phyloP scores from a whole-genome alignment of 805 yeast species.

The Schwanniomyces yamadae region DNA sequence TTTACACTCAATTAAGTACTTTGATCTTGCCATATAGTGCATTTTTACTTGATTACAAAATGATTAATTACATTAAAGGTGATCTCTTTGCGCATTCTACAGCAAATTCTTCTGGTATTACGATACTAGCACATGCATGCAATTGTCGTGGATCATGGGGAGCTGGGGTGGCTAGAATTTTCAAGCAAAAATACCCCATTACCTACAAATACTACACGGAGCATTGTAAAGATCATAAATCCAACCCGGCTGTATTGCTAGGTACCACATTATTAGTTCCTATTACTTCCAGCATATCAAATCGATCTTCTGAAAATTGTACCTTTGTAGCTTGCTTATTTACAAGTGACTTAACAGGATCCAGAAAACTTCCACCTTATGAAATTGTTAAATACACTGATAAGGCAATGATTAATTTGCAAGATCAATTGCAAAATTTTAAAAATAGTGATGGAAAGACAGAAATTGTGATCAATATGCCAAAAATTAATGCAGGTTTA shows the following conservation, averaged over 20 bases:
- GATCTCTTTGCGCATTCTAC: constrained; percentile 48
- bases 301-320: constrained; percentile 24
- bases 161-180: constrained; percentile 71
- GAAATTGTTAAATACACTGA: constrained; percentile 54
- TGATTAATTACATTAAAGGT: constrained; percentile 53
- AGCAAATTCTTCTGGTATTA: constrained; percentile 20
- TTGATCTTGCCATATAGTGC: no score
- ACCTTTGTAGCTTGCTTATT: constrained; percentile 65
- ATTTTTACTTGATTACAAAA: no score
- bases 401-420: constrained; percentile 48
- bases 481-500: constrained; percentile 77
- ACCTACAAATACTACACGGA: constrained; percentile 51
- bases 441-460: constrained; percentile 10
- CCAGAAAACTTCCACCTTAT: constrained; percentile 36
- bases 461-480: constrained; percentile 58
- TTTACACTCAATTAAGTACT: no score
- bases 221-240: constrained; percentile 34
- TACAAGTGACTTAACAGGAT: constrained; percentile 57
- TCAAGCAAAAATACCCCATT: constrained; percentile 53
- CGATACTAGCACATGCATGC: constrained; percentile 74
- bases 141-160: constrained; percentile 83
- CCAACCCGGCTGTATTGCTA: constrained; percentile 32
- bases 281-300: constrained; percentile 27
- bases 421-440: constrained; percentile 29
- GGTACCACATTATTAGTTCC: constrained; percentile 56